Conservation (phyloP, 2,329 filamentous ascomycete species). For the Apiospora kogelbergensis region DNA sequence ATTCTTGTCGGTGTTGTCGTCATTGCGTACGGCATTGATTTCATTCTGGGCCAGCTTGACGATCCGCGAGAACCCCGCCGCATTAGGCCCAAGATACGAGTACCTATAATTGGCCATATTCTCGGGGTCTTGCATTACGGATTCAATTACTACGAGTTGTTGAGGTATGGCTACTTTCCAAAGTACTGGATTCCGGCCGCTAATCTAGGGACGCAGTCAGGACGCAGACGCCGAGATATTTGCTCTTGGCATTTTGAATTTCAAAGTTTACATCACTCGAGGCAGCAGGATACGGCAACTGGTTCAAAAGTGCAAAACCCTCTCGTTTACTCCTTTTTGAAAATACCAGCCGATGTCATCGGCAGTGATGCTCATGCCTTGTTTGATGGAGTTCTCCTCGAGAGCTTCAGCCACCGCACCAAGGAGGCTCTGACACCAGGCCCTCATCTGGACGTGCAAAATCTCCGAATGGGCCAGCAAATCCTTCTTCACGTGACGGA, state of each 20-base stretch:
- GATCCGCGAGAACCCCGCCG: constrained; percentile 6
- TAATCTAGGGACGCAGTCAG: too few relatives aligned
- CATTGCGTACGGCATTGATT: constrained; percentile 5
- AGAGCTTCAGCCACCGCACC: not conserved
- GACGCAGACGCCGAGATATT: too few relatives aligned
- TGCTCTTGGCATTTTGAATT: too few relatives aligned
- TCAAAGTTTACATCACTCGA: too few relatives aligned
- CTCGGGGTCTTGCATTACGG: too few relatives aligned
- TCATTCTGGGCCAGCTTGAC: not conserved
- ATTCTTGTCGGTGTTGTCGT: not conserved
- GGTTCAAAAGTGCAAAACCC: too few relatives aligned
- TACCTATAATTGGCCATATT: not conserved
- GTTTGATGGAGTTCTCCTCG: constrained; percentile 9
- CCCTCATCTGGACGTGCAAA: constrained; percentile 11
- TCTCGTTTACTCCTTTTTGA: too few relatives aligned
- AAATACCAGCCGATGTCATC: not conserved
- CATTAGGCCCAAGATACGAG: not conserved
- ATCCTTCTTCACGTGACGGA: not conserved
- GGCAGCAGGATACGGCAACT: not conserved
- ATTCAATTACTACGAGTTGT: too few relatives aligned
- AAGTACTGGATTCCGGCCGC: too few relatives aligned
- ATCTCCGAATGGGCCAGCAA: constrained; percentile 10
- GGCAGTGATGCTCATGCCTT: not conserved
- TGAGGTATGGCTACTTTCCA: too few relatives aligned
- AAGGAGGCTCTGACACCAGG: constrained; percentile 10